Percentiles rank a stretch among this genome's conserved stretches.
phyloP scores from a whole-genome alignment of 1,284 basidiomycete species.

The Afroboletus lepidellus region DNA sequence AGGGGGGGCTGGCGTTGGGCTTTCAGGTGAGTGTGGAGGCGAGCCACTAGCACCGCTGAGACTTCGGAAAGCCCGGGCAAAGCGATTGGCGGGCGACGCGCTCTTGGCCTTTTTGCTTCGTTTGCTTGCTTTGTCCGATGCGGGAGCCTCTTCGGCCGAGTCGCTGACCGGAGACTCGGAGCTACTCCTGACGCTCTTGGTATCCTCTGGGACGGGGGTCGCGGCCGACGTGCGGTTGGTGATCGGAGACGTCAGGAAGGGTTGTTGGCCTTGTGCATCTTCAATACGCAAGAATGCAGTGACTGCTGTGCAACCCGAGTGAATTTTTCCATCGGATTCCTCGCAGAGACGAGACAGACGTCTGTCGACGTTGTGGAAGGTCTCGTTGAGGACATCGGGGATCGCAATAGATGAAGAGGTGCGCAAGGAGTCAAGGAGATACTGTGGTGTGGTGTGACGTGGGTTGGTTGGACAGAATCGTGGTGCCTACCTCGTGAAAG shows the following conservation, averaged over 20 bases:
- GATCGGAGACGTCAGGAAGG: conserved; percentile 47
- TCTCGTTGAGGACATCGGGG: conserved; percentile 89
- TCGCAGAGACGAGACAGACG: conserved; percentile 80
- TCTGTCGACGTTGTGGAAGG: conserved; percentile 90
- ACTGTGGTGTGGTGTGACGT: conserved; percentile 38
- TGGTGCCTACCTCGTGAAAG: conserved; percentile 77
- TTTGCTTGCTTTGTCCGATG: conserved; percentile 35
- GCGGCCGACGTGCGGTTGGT: conserved; percentile 22
- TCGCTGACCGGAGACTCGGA: conserved; percentile 31
- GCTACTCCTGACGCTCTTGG: conserved; percentile 22
- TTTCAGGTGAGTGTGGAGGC: conserved; percentile 32
- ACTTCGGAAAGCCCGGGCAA: conserved; percentile 57
- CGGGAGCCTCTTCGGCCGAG: conserved; percentile 36
- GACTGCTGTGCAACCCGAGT: conserved; percentile 96
- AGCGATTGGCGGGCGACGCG: conserved; percentile 44
- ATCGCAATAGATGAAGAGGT: conserved; percentile 56
- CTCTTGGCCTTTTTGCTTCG: conserved; percentile 43
- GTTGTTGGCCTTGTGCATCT: conserved; percentile 67
- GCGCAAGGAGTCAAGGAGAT: conserved; percentile 53
- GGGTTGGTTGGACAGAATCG: neutral
- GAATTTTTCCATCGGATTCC: conserved; percentile 83
- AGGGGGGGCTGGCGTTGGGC: conserved; percentile 18
- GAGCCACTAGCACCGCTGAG: conserved; percentile 48
- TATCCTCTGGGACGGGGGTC: conserved; percentile 29
- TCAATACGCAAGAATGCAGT: conserved; percentile 97